Evolutionary conservation across 805 yeast species (phyloP), one percentile per base, ranked within the genome.

Genomic region (Maudiozyma serrabonitensis): DNA sequence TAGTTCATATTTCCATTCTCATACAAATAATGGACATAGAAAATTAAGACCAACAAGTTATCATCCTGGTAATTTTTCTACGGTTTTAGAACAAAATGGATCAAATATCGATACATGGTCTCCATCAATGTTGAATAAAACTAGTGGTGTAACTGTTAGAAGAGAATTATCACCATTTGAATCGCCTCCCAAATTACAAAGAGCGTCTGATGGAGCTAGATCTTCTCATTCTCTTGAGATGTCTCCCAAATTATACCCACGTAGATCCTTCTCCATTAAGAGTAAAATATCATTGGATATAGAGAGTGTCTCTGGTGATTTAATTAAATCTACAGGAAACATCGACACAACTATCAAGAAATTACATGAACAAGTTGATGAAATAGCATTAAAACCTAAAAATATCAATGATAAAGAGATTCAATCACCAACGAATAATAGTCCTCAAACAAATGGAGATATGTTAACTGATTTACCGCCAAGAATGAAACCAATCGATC

Each of bases 31-130:
- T 8, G 28, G 12, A 28, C 71, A 73, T 46, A 76, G 79, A 63
- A 82, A 78, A 59, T 90, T 88, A 50, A 76, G 95, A 63, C 95
- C 95, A 41, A 85, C 91, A 0, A 84, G 93, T 9, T 86, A 83
- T 60, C 90, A 86, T 61, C 95, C 95, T 4, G 55, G 56, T 4
- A 46, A 55, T 28, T 51, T 47, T 35, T 41, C 54, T 4, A 38
- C 47, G 4, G 52, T 43, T 8, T 28, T 44, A 6, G 52, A 52
- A 42, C 31, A 43, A 26, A 38, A 38, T 38, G 41, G 23, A 28
- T 9, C 32, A 8, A 40, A 7, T 6, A 5, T 39, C n/a, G 42
- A 39, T 19, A 2, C 25, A 9, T 18, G n/a, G 28, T 19, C 31
- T 32, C 28, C 32, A 15, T 11, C 31, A 16, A n/a, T 31, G 23